phyloP scores from a whole-genome alignment of 2,329 filamentous ascomycete genomes.

The Fusarium citri region DNA sequence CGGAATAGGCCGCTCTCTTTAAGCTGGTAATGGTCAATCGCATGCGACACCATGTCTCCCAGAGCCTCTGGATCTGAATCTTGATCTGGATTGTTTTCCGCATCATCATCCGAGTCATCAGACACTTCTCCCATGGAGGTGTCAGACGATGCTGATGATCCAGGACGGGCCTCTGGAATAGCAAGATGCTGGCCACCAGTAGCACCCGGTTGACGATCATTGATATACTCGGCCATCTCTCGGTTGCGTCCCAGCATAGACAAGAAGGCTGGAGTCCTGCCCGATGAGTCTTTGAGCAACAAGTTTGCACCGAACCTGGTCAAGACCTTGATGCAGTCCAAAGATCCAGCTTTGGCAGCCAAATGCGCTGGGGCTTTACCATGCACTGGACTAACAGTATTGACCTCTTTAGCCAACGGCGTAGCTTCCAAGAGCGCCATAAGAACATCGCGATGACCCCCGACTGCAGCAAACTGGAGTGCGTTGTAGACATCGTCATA shows the following conservation, averaged over 20 bases:
- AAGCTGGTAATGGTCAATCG: conserved; percentile 21
- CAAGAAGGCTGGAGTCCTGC: conserved; percentile 36
- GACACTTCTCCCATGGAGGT: not conserved
- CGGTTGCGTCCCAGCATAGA: conserved; percentile 17
- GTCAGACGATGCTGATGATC: not conserved
- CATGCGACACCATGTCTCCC: conserved; percentile 30
- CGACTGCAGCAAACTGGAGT: conserved; percentile 40
- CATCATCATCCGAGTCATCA: not conserved
- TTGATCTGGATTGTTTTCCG: not conserved
- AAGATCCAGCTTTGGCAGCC: conserved; percentile 26
- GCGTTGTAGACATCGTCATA: conserved; percentile 32
- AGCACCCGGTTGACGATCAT: conserved; percentile 19
- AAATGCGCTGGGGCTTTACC: conserved; percentile 36
- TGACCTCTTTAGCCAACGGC: conserved; percentile 7
- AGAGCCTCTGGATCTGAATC: conserved; percentile 11
- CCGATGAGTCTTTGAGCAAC: conserved; percentile 24
- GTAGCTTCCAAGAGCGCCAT: conserved; percentile 34
- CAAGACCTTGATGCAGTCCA: conserved; percentile 38
- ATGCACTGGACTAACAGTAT: conserved; percentile 20
- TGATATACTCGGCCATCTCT: conserved; percentile 34
- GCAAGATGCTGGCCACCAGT: conserved; percentile 9
- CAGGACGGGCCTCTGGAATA: not conserved
- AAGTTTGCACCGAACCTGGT: conserved; percentile 23
- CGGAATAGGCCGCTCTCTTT: conserved; percentile 8
- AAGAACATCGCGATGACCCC: conserved; percentile 24